Evolutionary conservation across 208 protist species (phyloP).

Genomic region (Borovskyia barvae): DNA sequence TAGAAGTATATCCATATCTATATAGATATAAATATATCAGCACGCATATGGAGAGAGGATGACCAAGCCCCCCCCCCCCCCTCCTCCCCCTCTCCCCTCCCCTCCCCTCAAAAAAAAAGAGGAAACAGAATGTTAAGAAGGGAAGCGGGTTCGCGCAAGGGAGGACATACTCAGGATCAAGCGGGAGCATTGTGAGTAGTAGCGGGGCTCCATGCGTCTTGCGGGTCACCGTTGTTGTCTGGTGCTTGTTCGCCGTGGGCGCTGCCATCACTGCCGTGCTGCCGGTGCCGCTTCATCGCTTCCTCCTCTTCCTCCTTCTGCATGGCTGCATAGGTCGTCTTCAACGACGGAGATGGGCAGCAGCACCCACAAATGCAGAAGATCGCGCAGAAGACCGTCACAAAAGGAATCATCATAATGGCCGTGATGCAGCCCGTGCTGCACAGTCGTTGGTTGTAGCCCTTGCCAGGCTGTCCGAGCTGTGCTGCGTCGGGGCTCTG

Average conservation of each 20-base stretch:
- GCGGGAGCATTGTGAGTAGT: too few species aligned
- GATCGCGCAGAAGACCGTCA: conserved; percentile 20
- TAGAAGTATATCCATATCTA: too few species aligned
- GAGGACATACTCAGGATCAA: too few species aligned
- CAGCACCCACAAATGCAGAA: conserved; percentile 40
- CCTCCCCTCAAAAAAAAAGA: too few species aligned
- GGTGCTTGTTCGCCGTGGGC: background rate
- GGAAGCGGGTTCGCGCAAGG: too few species aligned
- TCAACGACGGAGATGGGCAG: conserved; percentile 52
- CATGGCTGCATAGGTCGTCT: conserved; percentile 27
- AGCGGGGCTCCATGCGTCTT: background rate
- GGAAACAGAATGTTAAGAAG: too few species aligned
- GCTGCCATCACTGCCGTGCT: too few species aligned
- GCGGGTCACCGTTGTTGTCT: conserved; percentile 10
- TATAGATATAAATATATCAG: too few species aligned
- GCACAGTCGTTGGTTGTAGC: conserved; percentile 52
- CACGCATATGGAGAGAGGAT: too few species aligned
- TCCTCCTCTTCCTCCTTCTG: conserved; percentile 15
- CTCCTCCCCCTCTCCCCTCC: too few species aligned
- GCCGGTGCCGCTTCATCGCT: too few species aligned
- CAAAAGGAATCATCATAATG: conserved; percentile 48
- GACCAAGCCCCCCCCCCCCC: too few species aligned
- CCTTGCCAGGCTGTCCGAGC: conserved; percentile 29
- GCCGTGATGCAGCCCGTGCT: conserved; percentile 41
- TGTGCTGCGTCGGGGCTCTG: conserved; percentile 12